Conservation (phyloP, 1,284 basidiomycete species). For the Sporisorium sorghi region DNA sequence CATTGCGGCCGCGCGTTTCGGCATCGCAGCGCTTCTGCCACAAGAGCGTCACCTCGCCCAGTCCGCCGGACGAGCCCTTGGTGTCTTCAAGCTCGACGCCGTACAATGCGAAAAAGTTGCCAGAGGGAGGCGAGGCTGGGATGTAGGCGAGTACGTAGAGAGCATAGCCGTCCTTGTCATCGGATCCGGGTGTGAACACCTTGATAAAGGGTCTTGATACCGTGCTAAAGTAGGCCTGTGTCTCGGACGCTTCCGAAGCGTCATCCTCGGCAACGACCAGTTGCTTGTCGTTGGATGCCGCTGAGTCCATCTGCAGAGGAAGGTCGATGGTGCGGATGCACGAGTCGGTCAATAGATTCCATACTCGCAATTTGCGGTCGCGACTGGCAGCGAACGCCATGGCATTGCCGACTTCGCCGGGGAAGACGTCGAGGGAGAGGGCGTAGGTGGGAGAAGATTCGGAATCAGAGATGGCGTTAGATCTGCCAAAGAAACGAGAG, state of each 20-base stretch:
- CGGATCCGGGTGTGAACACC: constrained; percentile 46
- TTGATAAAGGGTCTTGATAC: constrained; percentile 47
- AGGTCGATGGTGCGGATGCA: constrained; percentile 63
- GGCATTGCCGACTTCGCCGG: constrained; percentile 39
- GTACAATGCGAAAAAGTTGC: constrained; percentile 62
- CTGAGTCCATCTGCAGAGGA: constrained; percentile 38
- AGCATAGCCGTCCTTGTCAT: constrained; percentile 37
- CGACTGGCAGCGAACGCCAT: constrained; percentile 60
- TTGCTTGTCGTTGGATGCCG: constrained; percentile 27
- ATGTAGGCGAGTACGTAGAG: constrained; percentile 60
- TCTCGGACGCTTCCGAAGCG: constrained; percentile 16
- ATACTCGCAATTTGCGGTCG: constrained; percentile 65
- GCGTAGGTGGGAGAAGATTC: constrained; percentile 50
- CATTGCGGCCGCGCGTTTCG: constrained; percentile 49
- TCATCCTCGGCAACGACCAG: constrained; percentile 37
- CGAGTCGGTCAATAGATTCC: constrained; percentile 62
- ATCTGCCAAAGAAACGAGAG: constrained; percentile 58
- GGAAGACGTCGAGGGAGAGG: constrained; percentile 51
- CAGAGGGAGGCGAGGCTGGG: constrained; percentile 54
- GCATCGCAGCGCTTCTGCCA: constrained; percentile 61
- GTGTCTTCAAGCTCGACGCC: constrained; percentile 61
- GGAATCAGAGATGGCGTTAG: constrained; percentile 36
- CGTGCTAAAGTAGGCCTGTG: constrained; percentile 41
- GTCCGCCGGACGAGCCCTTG: constrained; percentile 52
- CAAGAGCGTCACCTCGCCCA: constrained; percentile 59